phyloP scores from a whole-genome alignment of 2,329 filamentous ascomycete species.

The Monilinia polystroma region DNA sequence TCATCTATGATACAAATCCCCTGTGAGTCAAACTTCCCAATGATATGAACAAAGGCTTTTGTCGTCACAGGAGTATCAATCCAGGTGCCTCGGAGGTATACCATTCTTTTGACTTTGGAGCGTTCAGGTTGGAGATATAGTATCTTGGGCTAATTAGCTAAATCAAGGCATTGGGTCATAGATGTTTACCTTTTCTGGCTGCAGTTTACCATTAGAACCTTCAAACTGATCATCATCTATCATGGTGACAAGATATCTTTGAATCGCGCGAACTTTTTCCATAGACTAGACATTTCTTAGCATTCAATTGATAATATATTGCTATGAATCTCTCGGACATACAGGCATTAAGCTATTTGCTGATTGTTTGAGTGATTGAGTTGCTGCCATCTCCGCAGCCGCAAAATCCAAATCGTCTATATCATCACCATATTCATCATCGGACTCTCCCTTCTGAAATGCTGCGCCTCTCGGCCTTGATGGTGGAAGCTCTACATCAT shows the following conservation, averaged over 20 bases:
- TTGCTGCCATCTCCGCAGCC: conserved; percentile 69
- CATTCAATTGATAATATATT: conserved; percentile 40
- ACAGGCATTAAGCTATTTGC: conserved; percentile 47
- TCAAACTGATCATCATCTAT: conserved; percentile 68
- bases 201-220: conserved; percentile 58
- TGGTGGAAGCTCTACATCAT: conserved; percentile 39
- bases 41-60: conserved; percentile 80
- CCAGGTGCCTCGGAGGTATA: conserved; percentile 85
- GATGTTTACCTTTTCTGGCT: conserved; percentile 67
- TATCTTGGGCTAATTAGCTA: conserved; percentile 53
- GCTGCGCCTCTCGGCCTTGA: conserved; percentile 11
- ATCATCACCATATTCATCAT: conserved; percentile 71
- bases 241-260: conserved; percentile 80
- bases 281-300: conserved; percentile 69
- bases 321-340: conserved; percentile 48
- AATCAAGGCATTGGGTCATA: neutral
- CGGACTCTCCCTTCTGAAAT: conserved; percentile 50
- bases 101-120: conserved; percentile 61
- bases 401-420: conserved; percentile 71
- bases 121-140: conserved; percentile 79
- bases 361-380: conserved; percentile 55
- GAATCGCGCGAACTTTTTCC: conserved; percentile 70
- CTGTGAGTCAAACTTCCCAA: conserved; percentile 68
- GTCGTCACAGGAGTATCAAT: conserved; percentile 72
- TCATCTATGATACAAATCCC: conserved; percentile 84